Evolutionary conservation across 2,329 filamentous ascomycete species (phyloP).

Genomic region (Claviceps sp.): DNA sequence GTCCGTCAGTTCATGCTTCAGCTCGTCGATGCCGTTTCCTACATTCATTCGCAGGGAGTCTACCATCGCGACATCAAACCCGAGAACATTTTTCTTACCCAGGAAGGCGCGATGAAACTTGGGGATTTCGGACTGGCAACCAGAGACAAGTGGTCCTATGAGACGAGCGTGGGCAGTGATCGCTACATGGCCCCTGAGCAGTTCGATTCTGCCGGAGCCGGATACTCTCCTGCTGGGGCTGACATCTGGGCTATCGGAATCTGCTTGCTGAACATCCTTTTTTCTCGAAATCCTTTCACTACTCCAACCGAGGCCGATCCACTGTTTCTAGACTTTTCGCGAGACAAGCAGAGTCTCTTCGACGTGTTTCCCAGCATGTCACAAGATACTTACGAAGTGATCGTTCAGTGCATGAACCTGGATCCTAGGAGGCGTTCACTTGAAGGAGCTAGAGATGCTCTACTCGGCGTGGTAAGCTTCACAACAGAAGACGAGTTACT

Average conservation of each 20-base stretch:
- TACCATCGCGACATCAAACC: slow-evolving; percentile 99
- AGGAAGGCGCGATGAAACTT: slow-evolving; percentile 82
- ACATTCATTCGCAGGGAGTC: slow-evolving; percentile 80
- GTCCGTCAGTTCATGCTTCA: slow-evolving; percentile 96
- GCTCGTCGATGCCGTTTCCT: slow-evolving; percentile 76
- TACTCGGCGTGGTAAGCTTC: slow-evolving; percentile 74
- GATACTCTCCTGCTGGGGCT: slow-evolving; percentile 85
- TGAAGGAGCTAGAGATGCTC: slow-evolving; percentile 59
- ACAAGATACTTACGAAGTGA: slow-evolving; percentile 90
- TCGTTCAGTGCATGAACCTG: slow-evolving; percentile 79
- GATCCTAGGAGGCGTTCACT: slow-evolving; percentile 85
- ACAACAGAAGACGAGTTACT: slow-evolving; percentile 83
- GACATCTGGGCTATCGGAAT: slow-evolving; percentile 97
- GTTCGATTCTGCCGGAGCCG: slow-evolving; percentile 74
- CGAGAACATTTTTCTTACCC: slow-evolving; percentile 92
- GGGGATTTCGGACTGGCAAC: slow-evolving; percentile 94
- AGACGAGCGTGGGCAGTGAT: slow-evolving; percentile 90
- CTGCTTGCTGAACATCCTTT: slow-evolving; percentile 89
- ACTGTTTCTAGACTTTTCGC: slow-evolving; percentile 82
- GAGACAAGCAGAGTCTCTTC: slow-evolving; percentile 90
- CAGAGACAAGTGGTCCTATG: slow-evolving; percentile 76
- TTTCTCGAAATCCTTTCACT: slow-evolving; percentile 92
- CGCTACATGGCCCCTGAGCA: slow-evolving; percentile 99
- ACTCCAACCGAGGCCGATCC: slow-evolving; percentile 83
- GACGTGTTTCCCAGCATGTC: slow-evolving; percentile 99